Evolutionary conservation across 2,329 filamentous ascomycete species (phyloP).

Genomic region (Ophiobolus disseminans): DNA sequence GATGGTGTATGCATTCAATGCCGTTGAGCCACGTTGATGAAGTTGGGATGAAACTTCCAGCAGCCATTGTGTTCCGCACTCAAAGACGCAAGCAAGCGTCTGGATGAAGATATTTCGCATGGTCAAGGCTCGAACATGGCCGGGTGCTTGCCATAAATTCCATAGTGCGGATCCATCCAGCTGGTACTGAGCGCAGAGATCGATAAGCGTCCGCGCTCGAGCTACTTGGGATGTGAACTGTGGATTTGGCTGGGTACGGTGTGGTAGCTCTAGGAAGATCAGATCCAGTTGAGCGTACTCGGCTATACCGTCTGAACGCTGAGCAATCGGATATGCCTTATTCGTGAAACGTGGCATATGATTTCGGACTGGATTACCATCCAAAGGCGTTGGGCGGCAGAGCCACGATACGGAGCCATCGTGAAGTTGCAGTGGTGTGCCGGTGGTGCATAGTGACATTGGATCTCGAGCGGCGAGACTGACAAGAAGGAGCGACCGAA

Average conservation of each 20-base stretch:
- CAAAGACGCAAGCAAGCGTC: slow-evolving; percentile 50
- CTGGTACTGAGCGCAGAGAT: slow-evolving; percentile 39
- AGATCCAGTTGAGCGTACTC: slow-evolving; percentile 52
- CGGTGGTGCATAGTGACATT: slow-evolving; percentile 49
- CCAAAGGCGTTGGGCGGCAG: slow-evolving; percentile 35
- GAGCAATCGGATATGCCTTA: slow-evolving; percentile 24
- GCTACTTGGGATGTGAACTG: slow-evolving; percentile 33
- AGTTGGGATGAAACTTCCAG: slow-evolving; percentile 43
- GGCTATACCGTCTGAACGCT: slow-evolving; percentile 43
- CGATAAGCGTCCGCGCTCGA: slow-evolving; percentile 45
- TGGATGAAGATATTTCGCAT: slow-evolving; percentile 53
- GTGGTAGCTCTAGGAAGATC: slow-evolving; percentile 46
- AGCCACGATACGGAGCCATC: slow-evolving; percentile 46
- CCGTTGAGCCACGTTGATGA: slow-evolving; percentile 14
- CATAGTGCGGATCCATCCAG: slow-evolving; percentile 33
- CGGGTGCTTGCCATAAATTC: slow-evolving; percentile 32
- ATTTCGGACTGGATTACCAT: slow-evolving; percentile 18
- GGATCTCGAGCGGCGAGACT: slow-evolving; percentile 52
- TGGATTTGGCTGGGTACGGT: slow-evolving; percentile 37
- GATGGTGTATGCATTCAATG: slow-evolving; percentile 25
- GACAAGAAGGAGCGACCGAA: slow-evolving; percentile 50
- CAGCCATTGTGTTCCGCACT: slow-evolving; percentile 51
- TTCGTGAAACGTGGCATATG: slow-evolving; percentile 20
- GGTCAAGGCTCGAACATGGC: slow-evolving; percentile 45
- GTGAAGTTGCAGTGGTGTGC: slow-evolving; percentile 39